Evolutionary conservation across 805 yeast genomes (phyloP).

Genomic region (Sporopachydermia lactativora): DNA sequence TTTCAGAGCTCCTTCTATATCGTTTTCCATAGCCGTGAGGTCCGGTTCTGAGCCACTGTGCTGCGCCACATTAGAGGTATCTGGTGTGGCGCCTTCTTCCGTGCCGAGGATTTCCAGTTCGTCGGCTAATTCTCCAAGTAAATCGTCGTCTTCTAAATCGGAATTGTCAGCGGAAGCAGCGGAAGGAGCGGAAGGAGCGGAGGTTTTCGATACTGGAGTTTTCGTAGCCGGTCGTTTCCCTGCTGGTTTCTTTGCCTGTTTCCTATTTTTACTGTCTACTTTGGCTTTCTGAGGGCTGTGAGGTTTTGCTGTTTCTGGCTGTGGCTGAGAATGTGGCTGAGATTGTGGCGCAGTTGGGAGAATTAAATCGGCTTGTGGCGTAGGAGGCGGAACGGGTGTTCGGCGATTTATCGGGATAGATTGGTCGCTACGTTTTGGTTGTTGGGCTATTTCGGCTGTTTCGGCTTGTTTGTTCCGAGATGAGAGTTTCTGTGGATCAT

Average conservation of each 20-base stretch:
- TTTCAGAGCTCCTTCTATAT: constrained; percentile 10
- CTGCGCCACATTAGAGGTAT: too few species aligned
- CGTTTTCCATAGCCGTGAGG: constrained; percentile 14
- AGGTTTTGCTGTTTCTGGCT: too few species aligned
- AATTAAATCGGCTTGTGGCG: neutral
- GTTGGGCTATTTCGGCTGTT: neutral
- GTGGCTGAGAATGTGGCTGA: neutral
- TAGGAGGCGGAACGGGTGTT: neutral
- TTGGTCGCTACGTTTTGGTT: neutral
- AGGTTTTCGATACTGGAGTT: constrained; percentile 10
- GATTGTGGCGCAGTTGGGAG: neutral
- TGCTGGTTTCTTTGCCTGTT: neutral
- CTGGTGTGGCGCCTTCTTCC: constrained; percentile 1
- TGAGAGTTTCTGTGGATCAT: neutral
- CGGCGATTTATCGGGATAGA: too few species aligned
- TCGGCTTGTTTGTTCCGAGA: neutral
- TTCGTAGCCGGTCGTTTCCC: constrained; percentile 5
- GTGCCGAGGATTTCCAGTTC: neutral
- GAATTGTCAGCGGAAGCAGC: constrained; percentile 4
- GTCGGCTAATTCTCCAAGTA: neutral
- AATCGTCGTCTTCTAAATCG: constrained; percentile 7
- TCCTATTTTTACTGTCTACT: too few species aligned
- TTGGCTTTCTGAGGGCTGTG: too few species aligned
- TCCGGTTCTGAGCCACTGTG: too few species aligned
- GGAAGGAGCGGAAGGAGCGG: constrained; percentile 9